These are phyloP conservation scores for Pseudoturritis turrita DNA, from an alignment of 345 rosid species.

Conservation along the genomic window DNA sequence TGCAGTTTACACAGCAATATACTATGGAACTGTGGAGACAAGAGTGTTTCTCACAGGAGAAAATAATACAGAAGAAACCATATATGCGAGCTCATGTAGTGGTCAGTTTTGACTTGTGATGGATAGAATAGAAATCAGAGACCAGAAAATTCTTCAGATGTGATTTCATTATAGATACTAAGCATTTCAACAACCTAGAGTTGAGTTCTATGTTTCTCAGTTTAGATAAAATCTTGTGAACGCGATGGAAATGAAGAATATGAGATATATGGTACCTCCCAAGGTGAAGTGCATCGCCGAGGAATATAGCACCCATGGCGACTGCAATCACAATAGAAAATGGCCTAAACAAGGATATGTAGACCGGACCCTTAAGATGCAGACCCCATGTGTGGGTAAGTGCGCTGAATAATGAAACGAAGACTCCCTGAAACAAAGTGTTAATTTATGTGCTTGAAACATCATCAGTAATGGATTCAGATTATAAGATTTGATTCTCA, in stretches of 20 bases:
- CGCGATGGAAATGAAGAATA: background rate
- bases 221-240: background rate
- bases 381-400: slow-evolving; percentile 31
- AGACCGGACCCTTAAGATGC: slow-evolving; percentile 34
- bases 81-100: too few relatives aligned
- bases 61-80: background rate
- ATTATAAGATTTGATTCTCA: slow-evolving; percentile 9
- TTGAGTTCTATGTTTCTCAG: background rate
- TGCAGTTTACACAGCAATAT: background rate
- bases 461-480: background rate
- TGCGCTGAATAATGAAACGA: slow-evolving; percentile 2
- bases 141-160: background rate
- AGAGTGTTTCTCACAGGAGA: background rate
- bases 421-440: slow-evolving; percentile 13
- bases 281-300: slow-evolving; percentile 26
- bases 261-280: slow-evolving; percentile 26
- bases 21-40: background rate
- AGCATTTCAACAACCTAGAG: background rate
- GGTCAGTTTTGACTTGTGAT: too few relatives aligned
- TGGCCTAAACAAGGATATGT: slow-evolving; percentile 34
- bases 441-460: background rate
- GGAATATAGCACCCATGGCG: slow-evolving; percentile 24
- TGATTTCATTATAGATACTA: background rate
- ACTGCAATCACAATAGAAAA: slow-evolving; percentile 35
- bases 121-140: background rate